phyloP scores from a whole-genome alignment of 257 asterid species.

The Rehmannia glutinosa region DNA sequence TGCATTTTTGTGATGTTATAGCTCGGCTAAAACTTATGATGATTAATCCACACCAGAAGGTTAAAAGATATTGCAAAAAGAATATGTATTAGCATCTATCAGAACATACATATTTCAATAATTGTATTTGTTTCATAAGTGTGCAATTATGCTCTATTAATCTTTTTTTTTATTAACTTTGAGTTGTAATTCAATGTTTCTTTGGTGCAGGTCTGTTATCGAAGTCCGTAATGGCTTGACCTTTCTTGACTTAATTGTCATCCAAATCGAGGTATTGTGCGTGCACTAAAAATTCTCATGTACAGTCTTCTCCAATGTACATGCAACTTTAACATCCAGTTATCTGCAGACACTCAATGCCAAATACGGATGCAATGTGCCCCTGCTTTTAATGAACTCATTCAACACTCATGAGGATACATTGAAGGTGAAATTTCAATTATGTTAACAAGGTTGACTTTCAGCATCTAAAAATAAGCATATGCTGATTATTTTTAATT shows the following conservation, averaged over 20 bases:
- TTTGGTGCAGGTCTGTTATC: slow-evolving; percentile 77
- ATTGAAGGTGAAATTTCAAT: slow-evolving; percentile 53
- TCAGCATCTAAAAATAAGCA: background rate
- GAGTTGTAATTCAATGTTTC: slow-evolving; percentile 13
- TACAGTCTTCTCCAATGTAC: slow-evolving; percentile 10
- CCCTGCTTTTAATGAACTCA: slow-evolving; percentile 95
- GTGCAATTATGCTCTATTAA: background rate
- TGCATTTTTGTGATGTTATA: background rate
- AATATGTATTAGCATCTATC: background rate
- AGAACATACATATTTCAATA: background rate
- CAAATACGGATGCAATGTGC: slow-evolving; percentile 90
- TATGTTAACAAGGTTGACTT: background rate
- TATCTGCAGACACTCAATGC: slow-evolving; percentile 69
- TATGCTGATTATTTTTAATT: slow-evolving; percentile 22
- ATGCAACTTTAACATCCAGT: slow-evolving; percentile 23
- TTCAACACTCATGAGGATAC: slow-evolving; percentile 99
- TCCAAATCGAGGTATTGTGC: slow-evolving; percentile 91
- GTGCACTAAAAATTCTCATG: background rate
- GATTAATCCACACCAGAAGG: background rate
- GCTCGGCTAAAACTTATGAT: background rate
- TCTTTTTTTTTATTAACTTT: background rate
- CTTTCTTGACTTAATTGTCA: slow-evolving; percentile 92
- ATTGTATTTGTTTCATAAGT: background rate
- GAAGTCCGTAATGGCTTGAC: slow-evolving; percentile 98
- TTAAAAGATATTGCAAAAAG: background rate